Evolutionary conservation across 2,329 filamentous ascomycete species (phyloP), one percentile per base, ranked within the genome.

Genomic region (Elsinoe fawcettii): DNA sequence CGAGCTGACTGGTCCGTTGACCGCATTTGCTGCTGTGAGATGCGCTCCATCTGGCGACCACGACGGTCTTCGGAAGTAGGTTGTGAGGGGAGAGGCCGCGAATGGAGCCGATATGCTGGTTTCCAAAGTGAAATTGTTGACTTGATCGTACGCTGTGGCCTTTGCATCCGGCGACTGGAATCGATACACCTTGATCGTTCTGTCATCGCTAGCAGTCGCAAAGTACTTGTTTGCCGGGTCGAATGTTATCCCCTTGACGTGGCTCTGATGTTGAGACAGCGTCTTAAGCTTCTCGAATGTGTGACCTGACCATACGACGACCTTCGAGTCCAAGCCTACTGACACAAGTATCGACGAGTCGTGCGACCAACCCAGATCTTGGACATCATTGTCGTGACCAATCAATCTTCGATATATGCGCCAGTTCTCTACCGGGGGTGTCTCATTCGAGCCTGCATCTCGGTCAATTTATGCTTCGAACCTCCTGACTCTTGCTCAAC

Each of bases 151-250:
- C 56, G 92, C 85, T 1, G 89, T 95, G 34, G 93, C 89, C 69
- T 96, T 96, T 8, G 93, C 88, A 1, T 86, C 82, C 0, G 93
- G 91, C 1, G 92, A 87, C 1, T 88, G 96, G 71, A 96, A 99
- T 59, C 91, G 85, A 73, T 95, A 97, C 65, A 99, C 89, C 70
- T 95, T 95, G 73, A 99, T 95, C 2, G 90, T 92, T 59, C 93
- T 85, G 71, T 99, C 93, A 70, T 99, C 93, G 73, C 90, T 96
- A 2, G 95, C 91, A 0, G 95, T 99, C 14, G 95, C 93, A 72
- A 99, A 99, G 77, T 96, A 99, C 70, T 97, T 99, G 76, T 97
- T 97, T 41, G 93, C 93, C 0, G 93, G 93, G 69, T 99, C 93
- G 68, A 99, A 99, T 0, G 92, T 96, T 66, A 99, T 95, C 61